A percentile compares a stretch with the other conserved stretches of the same genome.
These are phyloP conservation scores for Arthroderma uncinatum DNA, from an alignment of 2,329 filamentous ascomycete species.

Conservation along the genomic window DNA sequence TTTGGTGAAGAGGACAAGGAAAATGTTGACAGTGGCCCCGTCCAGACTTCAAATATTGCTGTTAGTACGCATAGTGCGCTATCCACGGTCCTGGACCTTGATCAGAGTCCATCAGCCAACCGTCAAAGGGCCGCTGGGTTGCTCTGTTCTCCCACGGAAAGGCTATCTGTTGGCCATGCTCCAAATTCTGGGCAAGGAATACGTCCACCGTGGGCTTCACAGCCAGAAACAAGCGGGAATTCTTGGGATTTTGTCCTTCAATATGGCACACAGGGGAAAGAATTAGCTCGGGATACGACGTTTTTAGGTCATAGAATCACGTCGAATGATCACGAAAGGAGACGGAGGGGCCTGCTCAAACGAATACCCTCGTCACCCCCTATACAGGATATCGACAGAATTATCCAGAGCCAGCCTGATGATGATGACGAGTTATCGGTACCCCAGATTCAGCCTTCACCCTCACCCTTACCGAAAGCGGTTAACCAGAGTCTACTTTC, in stretches of 20 bases:
- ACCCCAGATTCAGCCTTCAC: background rate
- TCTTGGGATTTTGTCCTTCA: background rate
- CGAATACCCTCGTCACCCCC: background rate
- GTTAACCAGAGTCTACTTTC: background rate
- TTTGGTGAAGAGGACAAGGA: constrained; percentile 39
- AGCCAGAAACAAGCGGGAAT: background rate
- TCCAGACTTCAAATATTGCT: constrained; percentile 22
- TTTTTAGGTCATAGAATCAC: background rate
- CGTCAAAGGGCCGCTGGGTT: background rate
- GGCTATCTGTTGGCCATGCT: background rate
- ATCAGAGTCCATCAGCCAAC: constrained; percentile 15
- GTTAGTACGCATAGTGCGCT: constrained; percentile 29
- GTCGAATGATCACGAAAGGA: background rate
- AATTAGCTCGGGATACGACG: background rate
- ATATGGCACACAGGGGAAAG: background rate
- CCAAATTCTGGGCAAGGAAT: background rate
- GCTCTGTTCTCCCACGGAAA: background rate
- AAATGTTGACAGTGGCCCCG: constrained; percentile 27
- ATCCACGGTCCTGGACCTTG: constrained; percentile 28
- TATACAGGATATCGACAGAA: background rate
- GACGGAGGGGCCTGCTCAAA: background rate
- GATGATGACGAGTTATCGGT: background rate
- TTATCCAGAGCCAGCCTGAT: background rate
- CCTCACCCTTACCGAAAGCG: background rate
- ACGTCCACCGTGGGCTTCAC: background rate